These are phyloP conservation scores for Naganishia albida DNA, from an alignment of 1,284 basidiomycete species.

Conservation along the genomic window DNA sequence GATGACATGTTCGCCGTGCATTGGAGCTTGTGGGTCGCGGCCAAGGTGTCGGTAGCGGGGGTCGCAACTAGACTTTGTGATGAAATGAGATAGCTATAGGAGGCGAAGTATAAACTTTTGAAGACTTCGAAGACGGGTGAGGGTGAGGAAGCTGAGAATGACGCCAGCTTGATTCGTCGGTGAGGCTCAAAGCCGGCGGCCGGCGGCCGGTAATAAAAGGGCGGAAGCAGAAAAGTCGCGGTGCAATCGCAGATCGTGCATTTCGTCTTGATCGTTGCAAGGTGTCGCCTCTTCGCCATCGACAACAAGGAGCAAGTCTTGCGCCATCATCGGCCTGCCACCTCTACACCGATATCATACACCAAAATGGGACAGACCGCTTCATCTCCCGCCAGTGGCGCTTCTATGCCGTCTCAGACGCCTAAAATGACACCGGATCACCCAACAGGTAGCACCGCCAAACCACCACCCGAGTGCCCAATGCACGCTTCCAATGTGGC, in stretches of 20 bases:
- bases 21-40: background rate
- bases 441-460: slow-evolving; percentile 27
- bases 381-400: slow-evolving; percentile 15
- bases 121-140: too few relatives aligned
- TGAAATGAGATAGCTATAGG: too few relatives aligned
- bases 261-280: background rate
- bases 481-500: slow-evolving; percentile 40
- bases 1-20: slow-evolving; percentile 32
- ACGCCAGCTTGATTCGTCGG: background rate
- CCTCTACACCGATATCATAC: background rate
- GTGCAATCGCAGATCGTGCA: slow-evolving; percentile 16
- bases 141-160: background rate
- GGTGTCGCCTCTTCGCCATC: background rate
- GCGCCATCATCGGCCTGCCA: too few relatives aligned
- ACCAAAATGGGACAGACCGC: slow-evolving; percentile 29
- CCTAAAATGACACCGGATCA: slow-evolving; percentile 7
- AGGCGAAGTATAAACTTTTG: too few relatives aligned
- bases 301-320: background rate
- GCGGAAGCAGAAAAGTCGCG: slow-evolving; percentile 22
- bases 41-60: background rate
- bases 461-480: slow-evolving; percentile 43
- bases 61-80: too few relatives aligned
- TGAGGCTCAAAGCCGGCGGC: background rate
- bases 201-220: background rate
- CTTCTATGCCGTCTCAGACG: slow-evolving; percentile 1